Evolutionary conservation across 2,329 filamentous ascomycete genomes (phyloP), one percentile per base, ranked within the genome.

Genomic region (Trichoderma pleuroti): DNA sequence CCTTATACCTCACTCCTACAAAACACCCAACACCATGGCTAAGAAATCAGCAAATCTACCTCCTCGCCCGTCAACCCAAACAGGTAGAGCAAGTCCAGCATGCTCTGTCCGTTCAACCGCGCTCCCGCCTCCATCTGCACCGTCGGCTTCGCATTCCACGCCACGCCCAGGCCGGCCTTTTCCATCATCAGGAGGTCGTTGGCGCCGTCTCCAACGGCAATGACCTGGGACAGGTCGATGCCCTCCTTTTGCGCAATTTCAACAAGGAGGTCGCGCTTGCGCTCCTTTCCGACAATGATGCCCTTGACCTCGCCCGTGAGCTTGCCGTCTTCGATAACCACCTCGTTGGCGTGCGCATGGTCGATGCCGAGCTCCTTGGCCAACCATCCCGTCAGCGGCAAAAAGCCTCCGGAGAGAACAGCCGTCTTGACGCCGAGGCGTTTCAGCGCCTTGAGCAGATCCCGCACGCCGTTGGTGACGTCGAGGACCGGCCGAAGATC

Each of bases 381-480:
- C 42, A 98, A 87, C 93, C 94, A 98, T 70, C 89, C 86, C 0
- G 96, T 97, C 73, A 98, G 83, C 0, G 95, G 94, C 73, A 93
- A 89, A 81, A 99, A 99, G 0, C 96, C 96, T 57, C 96, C 96
- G 39, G 93, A 97, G 36, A 98, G 82, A 6, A 99, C 95, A 0
- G 94, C 96, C 2, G 94, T 93, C 82, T 93, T 95, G 81, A 92
- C 91, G 9, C 95, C 95, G 6, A 97, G 83, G 26, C 87, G 85
- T 81, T 92, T 94, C 65, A 99, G 83, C 0, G 90, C 91, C 72
- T 82, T 86, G 73, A 97, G 86, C 21, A 98, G 85, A 73, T 93
- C 88, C 21, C 85, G 87, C 1, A 93, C 94, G 8, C 96, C 96
- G 12, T 89, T 89, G 1, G 96, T 97, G 63, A 97, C 90, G 28